phyloP scores from a whole-genome alignment of 306 rosid genomes.

The Ammopiptanthus mongolicus region DNA sequence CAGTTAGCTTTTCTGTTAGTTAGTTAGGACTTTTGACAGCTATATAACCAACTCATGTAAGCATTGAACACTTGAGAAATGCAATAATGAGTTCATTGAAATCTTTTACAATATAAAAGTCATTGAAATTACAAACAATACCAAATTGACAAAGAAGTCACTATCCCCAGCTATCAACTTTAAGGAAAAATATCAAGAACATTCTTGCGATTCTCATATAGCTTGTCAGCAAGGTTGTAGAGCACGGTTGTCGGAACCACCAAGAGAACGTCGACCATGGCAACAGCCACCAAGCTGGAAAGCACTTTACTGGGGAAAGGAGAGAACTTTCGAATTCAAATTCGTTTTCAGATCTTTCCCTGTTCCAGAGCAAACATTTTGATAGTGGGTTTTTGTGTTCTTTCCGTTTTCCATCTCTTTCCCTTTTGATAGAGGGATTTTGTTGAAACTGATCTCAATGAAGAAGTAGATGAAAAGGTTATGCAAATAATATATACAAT shows the following conservation, averaged over 20 bases:
- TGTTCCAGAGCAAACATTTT: constrained; percentile 31
- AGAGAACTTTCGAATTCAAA: constrained; percentile 18
- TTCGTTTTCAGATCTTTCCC: constrained; percentile 37
- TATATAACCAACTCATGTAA: no score
- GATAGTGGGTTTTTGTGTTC: not conserved
- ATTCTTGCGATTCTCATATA: constrained; percentile 95
- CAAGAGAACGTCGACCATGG: constrained; percentile 71
- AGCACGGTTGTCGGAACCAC: constrained; percentile 68
- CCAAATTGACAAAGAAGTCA: constrained; percentile 89
- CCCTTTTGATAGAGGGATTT: not conserved
- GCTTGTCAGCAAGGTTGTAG: constrained; percentile 93
- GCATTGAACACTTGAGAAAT: no score
- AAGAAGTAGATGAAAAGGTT: no score
- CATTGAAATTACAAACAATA: constrained; percentile 31
- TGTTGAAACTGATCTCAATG: no score
- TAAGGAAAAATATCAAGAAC: constrained; percentile 96
- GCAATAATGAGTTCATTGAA: no score
- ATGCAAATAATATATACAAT: no score
- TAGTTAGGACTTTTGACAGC: no score
- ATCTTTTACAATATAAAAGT: no score
- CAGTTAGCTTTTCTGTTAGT: no score
- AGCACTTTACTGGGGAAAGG: not conserved
- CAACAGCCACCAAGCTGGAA: constrained; percentile 22
- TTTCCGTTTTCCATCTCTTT: no score
- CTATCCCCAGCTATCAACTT: constrained; percentile 95